Evolutionary conservation across 257 asterid species (phyloP), one percentile per base, ranked within the genome.

Genomic region (Scutellaria galericulata): DNA sequence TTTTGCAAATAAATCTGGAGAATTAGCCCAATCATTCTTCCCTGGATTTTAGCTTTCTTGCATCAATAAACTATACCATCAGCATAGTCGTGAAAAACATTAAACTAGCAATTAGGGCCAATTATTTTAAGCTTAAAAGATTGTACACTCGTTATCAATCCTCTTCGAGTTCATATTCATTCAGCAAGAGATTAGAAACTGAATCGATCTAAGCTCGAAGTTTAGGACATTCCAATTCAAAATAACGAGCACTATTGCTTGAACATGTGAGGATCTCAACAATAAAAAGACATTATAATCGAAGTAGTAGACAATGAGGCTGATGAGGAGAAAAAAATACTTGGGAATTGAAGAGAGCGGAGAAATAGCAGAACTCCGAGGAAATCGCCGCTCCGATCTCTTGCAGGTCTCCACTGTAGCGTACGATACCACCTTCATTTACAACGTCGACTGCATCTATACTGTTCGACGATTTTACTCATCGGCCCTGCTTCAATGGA

Each of bases 321-420:
- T 67, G 60, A 12, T 40, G 66, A 40, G 35, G 22, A 48, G 57
- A 22, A 8, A 10, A n/a, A 59, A 46, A 27, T 56, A 22, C 7
- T 40, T 5, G 9, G 48, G 48, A 42, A 42, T 8, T 18, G 51
- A 8, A 12, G 6, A 45, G 12, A 31, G 37, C 5, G 7, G 47
- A 7, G 37, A 12, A 10, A 39, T 47, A 40, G 52, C 6, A 14
- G 57, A 35, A 64, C 67, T 59, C 22, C 48, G 39, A 42, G 6
- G 31, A 58, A 68, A 62, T 73, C 50, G 70, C 78, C 73, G 69
- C 67, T 47, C 66, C 67, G 67, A 77, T 51, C 71, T 50, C 65
- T 15, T 20, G 10, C 35, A 18, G 18, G 3, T 44, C 35, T 22
- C 5, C 3, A 31, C 56, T 22, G 50, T 24, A 15, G 31, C 18